Base-by-base conservation (phyloP, 2,329 filamentous ascomycete species). In the Penicillium concentricum region DNA sequence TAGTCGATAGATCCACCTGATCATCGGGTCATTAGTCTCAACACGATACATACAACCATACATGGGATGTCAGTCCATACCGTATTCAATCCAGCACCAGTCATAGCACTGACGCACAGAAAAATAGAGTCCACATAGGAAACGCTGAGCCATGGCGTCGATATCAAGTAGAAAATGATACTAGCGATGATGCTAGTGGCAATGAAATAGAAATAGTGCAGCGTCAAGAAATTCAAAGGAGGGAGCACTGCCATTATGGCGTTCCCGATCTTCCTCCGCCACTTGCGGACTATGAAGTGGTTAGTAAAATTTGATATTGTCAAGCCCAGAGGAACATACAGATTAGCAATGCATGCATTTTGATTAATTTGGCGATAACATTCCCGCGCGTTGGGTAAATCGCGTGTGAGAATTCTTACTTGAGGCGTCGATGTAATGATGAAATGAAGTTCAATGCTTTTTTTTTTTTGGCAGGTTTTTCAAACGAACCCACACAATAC, bases 121-220 rank as follows among this genome's bases (percentile, higher is more conserved):
- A 90, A 90, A 16, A 90, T 71, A n/a, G 83, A 80, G 67, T 90
- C 87, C 37, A 80, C 80, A 70, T 86, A 90, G 44, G 74, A 72
- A 48, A 90, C 77, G 60, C 77, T 82, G 51, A 74, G 70, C 18
- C 72, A 67, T 0, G 84, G 82, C 2, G 77, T 78, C 0, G 83
- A 84, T 0, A 81, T 77, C 9, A 77, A 59, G 59, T 72, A 90
- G 66, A 89, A 86, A 50, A 90, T 79, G 56, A 83, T 61, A 15
- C 85, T 85, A 50, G 77, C 78, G 20, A 87, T 30, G 6, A 89
- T 67, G 50, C 78, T 80, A 7, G 81, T 81, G 12, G 74, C 57
- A 58, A 87, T 77, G 69, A 90, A 90, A 72, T 89, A 90, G 49
- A 79, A 69, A 72, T 89, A 88, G 68, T 90, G 87, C 6, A 89